Conservation (phyloP, 164 flowering plant species). For the Kalanchoe fedtschenkoi region DNA sequence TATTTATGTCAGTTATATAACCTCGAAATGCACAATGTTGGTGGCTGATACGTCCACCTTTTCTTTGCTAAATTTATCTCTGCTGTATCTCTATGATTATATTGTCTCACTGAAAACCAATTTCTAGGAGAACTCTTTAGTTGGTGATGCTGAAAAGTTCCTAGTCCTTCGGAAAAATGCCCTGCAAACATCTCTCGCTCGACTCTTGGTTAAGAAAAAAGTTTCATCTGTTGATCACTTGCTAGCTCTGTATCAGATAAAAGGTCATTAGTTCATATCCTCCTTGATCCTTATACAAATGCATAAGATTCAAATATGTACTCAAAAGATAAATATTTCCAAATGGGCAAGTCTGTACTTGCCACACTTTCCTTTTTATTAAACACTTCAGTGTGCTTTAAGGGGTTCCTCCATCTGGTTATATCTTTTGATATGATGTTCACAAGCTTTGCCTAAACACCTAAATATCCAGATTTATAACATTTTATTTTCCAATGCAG, state of each 20-base stretch:
- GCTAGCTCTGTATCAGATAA: constrained; percentile 24
- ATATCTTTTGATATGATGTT: not conserved
- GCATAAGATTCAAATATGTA: not conserved
- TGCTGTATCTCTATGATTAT: not conserved
- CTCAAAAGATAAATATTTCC: not conserved
- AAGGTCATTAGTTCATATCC: constrained; percentile 35
- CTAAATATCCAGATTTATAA: not conserved
- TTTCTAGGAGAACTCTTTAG: constrained; percentile 37
- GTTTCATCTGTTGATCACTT: constrained; percentile 49
- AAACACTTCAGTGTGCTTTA: not conserved
- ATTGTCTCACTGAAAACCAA: constrained; percentile 4
- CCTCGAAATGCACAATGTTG: not conserved
- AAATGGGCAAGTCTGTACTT: not conserved
- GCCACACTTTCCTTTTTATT: not conserved
- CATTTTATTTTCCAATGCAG: constrained; percentile 29
- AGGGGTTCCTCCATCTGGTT: too few species aligned
- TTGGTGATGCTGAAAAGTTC: constrained; percentile 72
- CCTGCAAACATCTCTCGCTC: constrained; percentile 49
- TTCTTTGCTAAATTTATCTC: not conserved
- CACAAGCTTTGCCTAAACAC: not conserved
- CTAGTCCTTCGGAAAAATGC: constrained; percentile 37
- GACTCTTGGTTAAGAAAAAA: constrained; percentile 39
- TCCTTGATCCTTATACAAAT: not conserved
- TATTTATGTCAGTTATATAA: not conserved
- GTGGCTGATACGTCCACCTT: not conserved